Evolutionary conservation across 164 flowering plant genomes (phyloP).

Genomic region (Magnolia kwangsiensis): DNA sequence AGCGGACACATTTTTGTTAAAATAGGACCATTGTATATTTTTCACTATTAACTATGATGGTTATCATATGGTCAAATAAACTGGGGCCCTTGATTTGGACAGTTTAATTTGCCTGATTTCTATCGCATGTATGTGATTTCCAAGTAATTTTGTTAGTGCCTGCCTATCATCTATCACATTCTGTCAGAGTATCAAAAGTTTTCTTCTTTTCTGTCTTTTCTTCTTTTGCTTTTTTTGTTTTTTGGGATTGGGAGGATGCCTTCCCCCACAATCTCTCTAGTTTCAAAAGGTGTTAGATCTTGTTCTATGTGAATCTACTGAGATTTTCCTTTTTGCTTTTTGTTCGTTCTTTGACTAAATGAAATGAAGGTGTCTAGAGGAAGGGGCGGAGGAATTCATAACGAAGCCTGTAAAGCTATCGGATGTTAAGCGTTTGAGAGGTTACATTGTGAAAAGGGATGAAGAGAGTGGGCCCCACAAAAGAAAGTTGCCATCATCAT

Average conservation of each 20-base stretch:
- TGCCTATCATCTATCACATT: not conserved
- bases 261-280: not conserved
- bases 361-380: slow-evolving; percentile 38
- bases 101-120: too few species aligned
- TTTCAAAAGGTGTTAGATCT: not conserved
- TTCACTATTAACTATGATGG: too few species aligned
- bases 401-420: slow-evolving; percentile 41
- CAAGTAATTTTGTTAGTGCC: not conserved
- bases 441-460: slow-evolving; percentile 17
- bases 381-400: slow-evolving; percentile 48
- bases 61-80: too few species aligned
- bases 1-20: too few species aligned
- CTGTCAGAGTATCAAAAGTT: not conserved
- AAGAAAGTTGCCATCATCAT: not conserved
- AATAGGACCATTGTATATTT: too few species aligned
- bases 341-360: not conserved
- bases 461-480: not conserved
- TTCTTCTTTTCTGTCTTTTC: not conserved
- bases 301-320: not conserved
- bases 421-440: slow-evolving; percentile 38
- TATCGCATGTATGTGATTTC: too few species aligned
- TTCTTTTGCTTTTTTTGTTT: too few species aligned
- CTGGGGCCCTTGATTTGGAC: too few species aligned
- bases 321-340: not conserved
- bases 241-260: not conserved